Conservation (phyloP, 495 filamentous ascomycete species). For the Talaromyces wortmannii region DNA sequence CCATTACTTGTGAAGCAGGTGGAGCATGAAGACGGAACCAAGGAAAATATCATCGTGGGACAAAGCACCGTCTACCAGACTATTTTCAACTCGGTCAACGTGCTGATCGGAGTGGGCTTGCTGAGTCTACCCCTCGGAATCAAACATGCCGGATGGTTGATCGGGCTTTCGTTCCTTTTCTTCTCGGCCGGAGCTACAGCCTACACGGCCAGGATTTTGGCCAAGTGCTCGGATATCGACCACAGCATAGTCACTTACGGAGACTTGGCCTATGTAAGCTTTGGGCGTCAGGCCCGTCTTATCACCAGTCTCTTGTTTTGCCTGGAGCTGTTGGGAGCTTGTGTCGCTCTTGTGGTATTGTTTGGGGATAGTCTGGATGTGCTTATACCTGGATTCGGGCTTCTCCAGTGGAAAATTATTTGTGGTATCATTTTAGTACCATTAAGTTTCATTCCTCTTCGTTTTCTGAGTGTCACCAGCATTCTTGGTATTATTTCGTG, state of each 20-base stretch:
- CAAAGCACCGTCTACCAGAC: constrained; percentile 94
- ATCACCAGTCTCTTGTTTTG: constrained; percentile 80
- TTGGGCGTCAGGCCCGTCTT: constrained; percentile 75
- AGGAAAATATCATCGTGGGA: constrained; percentile 75
- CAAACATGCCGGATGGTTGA: constrained; percentile 85
- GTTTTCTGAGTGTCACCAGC: constrained; percentile 82
- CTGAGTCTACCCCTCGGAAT: constrained; percentile 84
- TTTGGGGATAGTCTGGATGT: constrained; percentile 86
- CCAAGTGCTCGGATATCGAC: constrained; percentile 85
- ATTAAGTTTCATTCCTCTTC: constrained; percentile 77
- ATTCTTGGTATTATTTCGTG: constrained; percentile 85
- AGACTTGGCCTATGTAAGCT: constrained; percentile 87
- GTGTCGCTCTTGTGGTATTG: constrained; percentile 85
- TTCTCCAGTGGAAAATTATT: constrained; percentile 77
- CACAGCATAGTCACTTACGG: constrained; percentile 79
- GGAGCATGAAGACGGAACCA: constrained; percentile 76
- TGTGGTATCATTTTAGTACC: constrained; percentile 78
- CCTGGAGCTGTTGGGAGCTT: constrained; percentile 80
- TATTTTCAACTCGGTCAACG: constrained; percentile 94
- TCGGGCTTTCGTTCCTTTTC: constrained; percentile 69
- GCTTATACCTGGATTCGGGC: constrained; percentile 66
- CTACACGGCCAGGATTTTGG: constrained; percentile 82
- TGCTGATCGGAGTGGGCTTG: constrained; percentile 86
- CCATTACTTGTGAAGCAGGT: constrained; percentile 81
- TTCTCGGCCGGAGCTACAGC: constrained; percentile 68